phyloP scores from a whole-genome alignment of 2,329 filamentous ascomycete genomes.

The Pseudocercospora macadamiae region DNA sequence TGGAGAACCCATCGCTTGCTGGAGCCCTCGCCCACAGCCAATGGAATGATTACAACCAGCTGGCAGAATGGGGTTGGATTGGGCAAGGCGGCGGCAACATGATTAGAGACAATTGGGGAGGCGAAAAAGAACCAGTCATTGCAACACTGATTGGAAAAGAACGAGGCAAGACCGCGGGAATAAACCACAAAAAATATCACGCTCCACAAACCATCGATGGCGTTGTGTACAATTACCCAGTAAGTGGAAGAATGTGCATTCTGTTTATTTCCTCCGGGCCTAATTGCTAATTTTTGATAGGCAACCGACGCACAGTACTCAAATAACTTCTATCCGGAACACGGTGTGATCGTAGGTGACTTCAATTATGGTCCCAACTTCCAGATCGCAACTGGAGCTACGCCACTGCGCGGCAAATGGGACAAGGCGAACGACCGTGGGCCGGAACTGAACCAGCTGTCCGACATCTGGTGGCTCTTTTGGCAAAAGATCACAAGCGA shows the following conservation, averaged over 20 bases:
- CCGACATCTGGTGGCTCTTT: constrained; percentile 21
- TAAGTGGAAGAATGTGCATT: background rate
- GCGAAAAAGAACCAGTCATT: background rate
- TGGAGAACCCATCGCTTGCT: constrained; percentile 11
- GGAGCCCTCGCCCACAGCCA: constrained; percentile 5
- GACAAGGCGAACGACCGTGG: background rate
- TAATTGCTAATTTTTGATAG: background rate
- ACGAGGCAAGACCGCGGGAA: background rate
- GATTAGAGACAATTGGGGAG: background rate
- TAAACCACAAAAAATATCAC: background rate
- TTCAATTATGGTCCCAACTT: constrained; percentile 10
- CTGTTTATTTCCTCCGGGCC: background rate
- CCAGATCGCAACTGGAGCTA: background rate
- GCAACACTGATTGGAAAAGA: background rate
- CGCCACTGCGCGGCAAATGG: background rate
- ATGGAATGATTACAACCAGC: constrained; percentile 4
- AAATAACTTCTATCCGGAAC: constrained; percentile 5
- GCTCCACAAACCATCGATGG: background rate
- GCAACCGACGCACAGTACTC: constrained; percentile 4
- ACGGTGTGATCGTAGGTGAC: constrained; percentile 12
- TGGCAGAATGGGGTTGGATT: constrained; percentile 15
- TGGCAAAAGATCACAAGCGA: constrained; percentile 19
- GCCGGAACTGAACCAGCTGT: constrained; percentile 16
- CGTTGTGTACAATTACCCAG: constrained; percentile 6
- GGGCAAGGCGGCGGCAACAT: background rate